Conservation (phyloP, 2,329 filamentous ascomycete genomes). For the Samsoniella hepiali region DNA sequence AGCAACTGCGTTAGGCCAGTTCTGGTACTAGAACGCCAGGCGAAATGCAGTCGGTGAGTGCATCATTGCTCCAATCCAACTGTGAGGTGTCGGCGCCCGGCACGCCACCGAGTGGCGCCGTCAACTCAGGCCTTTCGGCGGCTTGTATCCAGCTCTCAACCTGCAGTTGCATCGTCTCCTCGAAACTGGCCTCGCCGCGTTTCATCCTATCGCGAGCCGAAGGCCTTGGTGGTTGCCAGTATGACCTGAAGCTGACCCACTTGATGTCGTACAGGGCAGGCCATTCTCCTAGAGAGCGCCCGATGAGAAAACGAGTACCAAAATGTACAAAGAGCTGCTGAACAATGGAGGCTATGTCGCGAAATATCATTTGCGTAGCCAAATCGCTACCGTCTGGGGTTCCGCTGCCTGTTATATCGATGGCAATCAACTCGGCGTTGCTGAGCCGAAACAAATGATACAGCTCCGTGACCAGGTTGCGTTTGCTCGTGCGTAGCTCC, state of each 20-base stretch:
- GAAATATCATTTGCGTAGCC: background rate
- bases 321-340: background rate
- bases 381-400: background rate
- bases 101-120: background rate
- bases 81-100: background rate
- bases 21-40: background rate
- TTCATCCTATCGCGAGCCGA: background rate
- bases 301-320: background rate
- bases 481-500: background rate
- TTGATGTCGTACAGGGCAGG: background rate
- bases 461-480: background rate
- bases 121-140: background rate
- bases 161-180: background rate
- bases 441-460: background rate
- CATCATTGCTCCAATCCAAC: background rate
- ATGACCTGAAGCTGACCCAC: background rate
- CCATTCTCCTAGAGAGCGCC: background rate
- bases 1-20: background rate
- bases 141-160: background rate
- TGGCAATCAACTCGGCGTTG: background rate
- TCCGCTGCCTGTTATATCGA: background rate
- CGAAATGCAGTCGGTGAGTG: background rate
- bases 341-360: slow-evolving; percentile 1
- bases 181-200: background rate
- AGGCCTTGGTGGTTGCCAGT: background rate